Percentiles rank a stretch among this genome's conserved stretches.
These are phyloP conservation scores for Echium plantagineum DNA, from an alignment of 257 asterid species.

Conservation along the genomic window DNA sequence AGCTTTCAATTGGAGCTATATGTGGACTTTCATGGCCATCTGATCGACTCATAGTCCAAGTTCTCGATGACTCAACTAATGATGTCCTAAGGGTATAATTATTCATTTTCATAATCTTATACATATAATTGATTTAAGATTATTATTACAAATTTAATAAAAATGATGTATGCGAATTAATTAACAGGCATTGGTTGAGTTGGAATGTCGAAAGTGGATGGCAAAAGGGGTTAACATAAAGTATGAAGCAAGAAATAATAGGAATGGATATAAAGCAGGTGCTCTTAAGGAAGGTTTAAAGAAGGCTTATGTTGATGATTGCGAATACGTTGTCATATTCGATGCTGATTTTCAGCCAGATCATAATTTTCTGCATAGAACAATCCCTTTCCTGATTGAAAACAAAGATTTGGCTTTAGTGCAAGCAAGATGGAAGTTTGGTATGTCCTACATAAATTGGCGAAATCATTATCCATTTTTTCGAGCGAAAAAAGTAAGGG, in stretches of 20 bases:
- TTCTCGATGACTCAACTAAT: constrained; percentile 82
- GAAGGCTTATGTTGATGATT: constrained; percentile 59
- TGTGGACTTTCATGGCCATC: constrained; percentile 78
- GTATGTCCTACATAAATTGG: constrained; percentile 32
- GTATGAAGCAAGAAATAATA: constrained; percentile 81
- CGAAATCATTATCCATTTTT: too few species aligned
- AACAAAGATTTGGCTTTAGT: constrained; percentile 85
- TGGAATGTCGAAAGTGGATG: constrained; percentile 64
- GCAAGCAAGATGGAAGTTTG: constrained; percentile 97
- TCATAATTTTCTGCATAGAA: constrained; percentile 71
- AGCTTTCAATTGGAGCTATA: constrained; percentile 80
- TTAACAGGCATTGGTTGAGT: constrained; percentile 52
- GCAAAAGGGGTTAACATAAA: constrained; percentile 57
- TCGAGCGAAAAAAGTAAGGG: not conserved
- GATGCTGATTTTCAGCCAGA: constrained; percentile 98
- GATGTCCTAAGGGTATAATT: constrained; percentile 60
- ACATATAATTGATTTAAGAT: constrained; percentile 1
- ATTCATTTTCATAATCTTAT: constrained; percentile 10
- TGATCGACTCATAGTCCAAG: constrained; percentile 60
- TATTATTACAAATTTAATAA: not conserved
- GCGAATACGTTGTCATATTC: constrained; percentile 77
- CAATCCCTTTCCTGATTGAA: constrained; percentile 62
- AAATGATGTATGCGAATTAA: constrained; percentile 4
- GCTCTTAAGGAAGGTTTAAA: constrained; percentile 84
- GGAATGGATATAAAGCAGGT: constrained; percentile 91